phyloP scores from a whole-genome alignment of 352 stramenopile genomes.

The Blastocystis sp. region DNA sequence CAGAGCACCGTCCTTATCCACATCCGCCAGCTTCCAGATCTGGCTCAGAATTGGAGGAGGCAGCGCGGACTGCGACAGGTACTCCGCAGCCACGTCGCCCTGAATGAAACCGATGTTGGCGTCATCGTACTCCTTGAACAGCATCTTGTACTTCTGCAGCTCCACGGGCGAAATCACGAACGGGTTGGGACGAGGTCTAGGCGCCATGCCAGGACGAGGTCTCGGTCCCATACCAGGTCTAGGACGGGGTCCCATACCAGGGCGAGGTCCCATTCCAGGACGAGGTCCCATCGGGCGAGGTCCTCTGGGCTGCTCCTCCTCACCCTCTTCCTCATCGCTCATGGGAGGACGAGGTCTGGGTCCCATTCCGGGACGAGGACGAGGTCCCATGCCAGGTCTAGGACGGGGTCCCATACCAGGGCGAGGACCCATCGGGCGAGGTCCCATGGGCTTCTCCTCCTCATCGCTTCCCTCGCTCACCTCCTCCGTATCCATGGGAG shows the following conservation, averaged over 20 bases:
- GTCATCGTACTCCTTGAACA: conserved; percentile 56
- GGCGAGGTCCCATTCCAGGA: background rate
- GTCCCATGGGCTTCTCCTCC: background rate
- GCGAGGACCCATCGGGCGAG: conserved; percentile 8
- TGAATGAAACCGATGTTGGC: conserved; percentile 39
- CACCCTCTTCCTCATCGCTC: conserved; percentile 6
- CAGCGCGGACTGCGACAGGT: conserved; percentile 7
- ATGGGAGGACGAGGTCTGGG: conserved; percentile 1
- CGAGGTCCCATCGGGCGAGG: background rate
- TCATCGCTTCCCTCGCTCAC: background rate
- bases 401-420: conserved; percentile 14
- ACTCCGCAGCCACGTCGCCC: conserved; percentile 3
- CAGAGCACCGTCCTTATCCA: conserved; percentile 45
- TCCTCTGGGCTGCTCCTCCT: background rate
- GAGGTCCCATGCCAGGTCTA: background rate
- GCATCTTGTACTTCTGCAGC: conserved; percentile 50
- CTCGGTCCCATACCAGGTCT: conserved; percentile 29
- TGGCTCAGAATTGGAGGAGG: conserved; percentile 26
- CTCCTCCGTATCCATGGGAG: background rate
- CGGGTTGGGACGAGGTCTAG: background rate
- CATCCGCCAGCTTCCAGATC: conserved; percentile 47
- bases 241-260: conserved; percentile 11
- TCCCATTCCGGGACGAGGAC: background rate
- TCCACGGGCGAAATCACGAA: conserved; percentile 40
- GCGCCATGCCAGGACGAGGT: conserved; percentile 29